Conservation (phyloP, 2,329 filamentous ascomycete species). For the Onygenales sp. region DNA sequence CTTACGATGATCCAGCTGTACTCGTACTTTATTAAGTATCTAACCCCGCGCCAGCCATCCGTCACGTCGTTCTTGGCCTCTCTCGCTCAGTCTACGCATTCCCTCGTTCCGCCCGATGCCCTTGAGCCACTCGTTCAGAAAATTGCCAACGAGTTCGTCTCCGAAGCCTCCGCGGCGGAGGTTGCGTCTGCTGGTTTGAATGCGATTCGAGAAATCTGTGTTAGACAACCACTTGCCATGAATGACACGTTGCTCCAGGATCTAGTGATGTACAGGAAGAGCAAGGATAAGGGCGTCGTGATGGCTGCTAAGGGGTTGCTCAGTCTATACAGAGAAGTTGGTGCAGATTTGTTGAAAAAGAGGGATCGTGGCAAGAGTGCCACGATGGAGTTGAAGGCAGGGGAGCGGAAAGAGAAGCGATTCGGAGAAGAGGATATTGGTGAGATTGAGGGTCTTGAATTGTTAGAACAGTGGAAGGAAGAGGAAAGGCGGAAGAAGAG, state of each 20-base stretch:
- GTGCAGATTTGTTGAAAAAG: conserved; percentile 78
- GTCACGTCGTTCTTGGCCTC: conserved; percentile 92
- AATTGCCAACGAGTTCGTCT: conserved; percentile 97
- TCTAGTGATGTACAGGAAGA: conserved; percentile 89
- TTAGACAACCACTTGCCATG: conserved; percentile 90
- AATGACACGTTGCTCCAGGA: conserved; percentile 92
- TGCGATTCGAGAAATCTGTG: conserved; percentile 88
- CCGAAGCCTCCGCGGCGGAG: conserved; percentile 81
- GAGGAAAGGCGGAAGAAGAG: conserved; percentile 71
- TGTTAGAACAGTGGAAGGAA: conserved; percentile 88
- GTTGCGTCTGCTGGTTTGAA: conserved; percentile 89
- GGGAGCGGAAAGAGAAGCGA: conserved; percentile 63
- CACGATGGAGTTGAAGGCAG: conserved; percentile 67
- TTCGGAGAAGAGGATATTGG: conserved; percentile 76
- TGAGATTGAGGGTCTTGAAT: conserved; percentile 81
- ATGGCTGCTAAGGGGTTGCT: conserved; percentile 94
- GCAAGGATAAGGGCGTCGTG: conserved; percentile 97
- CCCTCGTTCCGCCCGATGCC: conserved; percentile 82
- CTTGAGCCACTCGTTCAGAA: conserved; percentile 86
- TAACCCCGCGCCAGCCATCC: conserved; percentile 77
- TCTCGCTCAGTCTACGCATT: conserved; percentile 83
- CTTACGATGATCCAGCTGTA: conserved; percentile 83
- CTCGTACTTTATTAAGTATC: conserved; percentile 90
- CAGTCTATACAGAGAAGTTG: conserved; percentile 83
- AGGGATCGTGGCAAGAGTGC: conserved; percentile 87